These are phyloP conservation scores for Oryza australiensis DNA, from an alignment of 176 grass and related monocot species.

Conservation along the genomic window DNA sequence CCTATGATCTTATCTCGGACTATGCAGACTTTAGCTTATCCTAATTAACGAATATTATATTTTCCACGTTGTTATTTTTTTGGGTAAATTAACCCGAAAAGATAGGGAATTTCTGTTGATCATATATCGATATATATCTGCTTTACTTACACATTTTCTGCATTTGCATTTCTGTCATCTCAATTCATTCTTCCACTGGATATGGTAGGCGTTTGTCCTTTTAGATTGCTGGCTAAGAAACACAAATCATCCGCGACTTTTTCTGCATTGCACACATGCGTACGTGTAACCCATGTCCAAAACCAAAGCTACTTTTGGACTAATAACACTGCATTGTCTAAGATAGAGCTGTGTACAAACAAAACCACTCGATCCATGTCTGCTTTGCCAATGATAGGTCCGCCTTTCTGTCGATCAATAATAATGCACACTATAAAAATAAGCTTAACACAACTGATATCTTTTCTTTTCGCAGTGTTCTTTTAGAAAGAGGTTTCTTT, in stretches of 20 bases:
- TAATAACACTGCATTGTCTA: not conserved
- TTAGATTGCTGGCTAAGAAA: slow-evolving; percentile 25
- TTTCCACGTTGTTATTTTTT: too few species aligned
- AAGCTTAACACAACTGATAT: slow-evolving; percentile 4
- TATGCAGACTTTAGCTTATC: too few species aligned
- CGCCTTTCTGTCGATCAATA: not conserved
- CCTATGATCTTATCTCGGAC: too few species aligned
- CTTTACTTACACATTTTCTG: slow-evolving; percentile 9
- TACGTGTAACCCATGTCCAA: slow-evolving; percentile 34
- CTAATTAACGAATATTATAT: too few species aligned
- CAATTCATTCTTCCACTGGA: not conserved
- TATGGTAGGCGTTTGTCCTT: slow-evolving; percentile 20
- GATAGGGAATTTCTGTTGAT: not conserved
- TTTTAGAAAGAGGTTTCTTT: not conserved
- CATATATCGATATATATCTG: not conserved
- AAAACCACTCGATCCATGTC: not conserved
- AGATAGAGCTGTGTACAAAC: not conserved
- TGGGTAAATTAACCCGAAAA: too few species aligned
- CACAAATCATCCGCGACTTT: slow-evolving; percentile 28
- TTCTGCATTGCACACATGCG: slow-evolving; percentile 15
- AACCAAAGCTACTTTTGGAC: slow-evolving; percentile 23
- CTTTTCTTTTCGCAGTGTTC: not conserved
- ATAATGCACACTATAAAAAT: not conserved
- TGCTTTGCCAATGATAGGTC: not conserved
- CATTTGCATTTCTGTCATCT: slow-evolving; percentile 25